Evolutionary conservation across 148 eudicot genomes (phyloP).

Genomic region (Arctostaphylos glauca): DNA sequence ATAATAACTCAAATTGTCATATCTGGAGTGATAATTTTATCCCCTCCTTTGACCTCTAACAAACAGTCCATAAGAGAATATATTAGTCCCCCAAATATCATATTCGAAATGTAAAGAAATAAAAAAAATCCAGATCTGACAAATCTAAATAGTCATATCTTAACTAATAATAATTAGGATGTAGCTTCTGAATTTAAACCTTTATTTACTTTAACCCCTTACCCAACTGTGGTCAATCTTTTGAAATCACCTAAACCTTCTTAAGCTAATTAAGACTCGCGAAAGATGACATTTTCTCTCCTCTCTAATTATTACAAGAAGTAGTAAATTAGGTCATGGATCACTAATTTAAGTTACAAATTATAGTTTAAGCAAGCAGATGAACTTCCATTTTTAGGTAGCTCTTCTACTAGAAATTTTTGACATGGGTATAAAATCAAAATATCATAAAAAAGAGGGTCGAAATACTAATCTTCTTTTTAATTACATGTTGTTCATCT

Average conservation of each 20-base stretch:
- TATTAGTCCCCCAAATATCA: no score
- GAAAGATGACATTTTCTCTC: constrained; percentile 4
- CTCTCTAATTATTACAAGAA: background rate
- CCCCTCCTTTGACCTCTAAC: no score
- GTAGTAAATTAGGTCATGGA: background rate
- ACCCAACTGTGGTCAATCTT: constrained; percentile 3
- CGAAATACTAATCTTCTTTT: background rate
- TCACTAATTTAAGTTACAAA: background rate
- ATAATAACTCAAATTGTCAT: no score
- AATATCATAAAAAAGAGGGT: background rate
- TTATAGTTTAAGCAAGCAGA: constrained; percentile 2
- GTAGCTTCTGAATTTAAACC: background rate
- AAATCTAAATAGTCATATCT: no score
- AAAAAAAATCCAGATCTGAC: no score
- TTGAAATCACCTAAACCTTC: background rate
- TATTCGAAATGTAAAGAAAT: no score
- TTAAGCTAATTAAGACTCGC: background rate
- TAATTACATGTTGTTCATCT: background rate
- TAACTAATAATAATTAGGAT: no score
- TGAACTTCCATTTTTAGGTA: background rate
- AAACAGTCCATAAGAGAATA: no score
- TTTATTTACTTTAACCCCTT: background rate
- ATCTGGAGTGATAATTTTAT: no score
- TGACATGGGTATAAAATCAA: background rate
- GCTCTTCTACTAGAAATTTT: background rate